Conservation (phyloP, 108 stramenopile species). For the Nitzschia sp. region DNA sequence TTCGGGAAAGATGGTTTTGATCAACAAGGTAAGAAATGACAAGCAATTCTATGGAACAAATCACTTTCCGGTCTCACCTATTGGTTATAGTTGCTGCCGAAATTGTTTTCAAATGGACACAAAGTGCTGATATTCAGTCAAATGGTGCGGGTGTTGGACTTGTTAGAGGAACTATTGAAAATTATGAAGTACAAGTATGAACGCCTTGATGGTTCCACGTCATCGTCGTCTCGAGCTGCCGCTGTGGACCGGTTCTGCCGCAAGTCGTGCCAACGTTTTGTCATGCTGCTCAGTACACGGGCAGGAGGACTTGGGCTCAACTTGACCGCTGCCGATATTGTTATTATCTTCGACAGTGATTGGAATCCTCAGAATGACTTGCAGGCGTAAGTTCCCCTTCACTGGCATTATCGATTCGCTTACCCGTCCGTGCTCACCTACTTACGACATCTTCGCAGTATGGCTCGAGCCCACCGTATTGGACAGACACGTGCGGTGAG, state of each 20-base stretch:
- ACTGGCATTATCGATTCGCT: background rate
- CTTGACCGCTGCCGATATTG: slow-evolving; percentile 92
- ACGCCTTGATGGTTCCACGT: slow-evolving; percentile 87
- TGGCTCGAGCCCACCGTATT: slow-evolving; percentile 96
- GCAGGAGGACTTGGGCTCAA: slow-evolving; percentile 80
- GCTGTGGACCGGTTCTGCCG: slow-evolving; percentile 91
- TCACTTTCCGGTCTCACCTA: background rate
- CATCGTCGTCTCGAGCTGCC: slow-evolving; percentile 79
- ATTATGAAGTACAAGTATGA: slow-evolving; percentile 79
- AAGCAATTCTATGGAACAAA: background rate
- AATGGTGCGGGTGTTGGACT: slow-evolving; percentile 90
- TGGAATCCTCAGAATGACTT: slow-evolving; percentile 92
- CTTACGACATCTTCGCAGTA: slow-evolving; percentile 14
- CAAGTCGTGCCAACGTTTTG: slow-evolving; percentile 79
- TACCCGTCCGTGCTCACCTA: background rate
- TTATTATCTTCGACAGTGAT: slow-evolving; percentile 77
- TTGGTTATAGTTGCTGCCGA: slow-evolving; percentile 73
- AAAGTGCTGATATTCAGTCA: slow-evolving; percentile 96
- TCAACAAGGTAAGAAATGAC: slow-evolving; percentile 46
- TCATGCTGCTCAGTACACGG: slow-evolving; percentile 93
- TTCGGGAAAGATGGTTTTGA: slow-evolving; percentile 86
- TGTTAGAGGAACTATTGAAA: slow-evolving; percentile 89
- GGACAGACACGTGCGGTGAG: slow-evolving; percentile 81
- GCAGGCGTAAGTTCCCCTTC: slow-evolving; percentile 63
- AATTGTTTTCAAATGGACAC: slow-evolving; percentile 86